phyloP scores from a whole-genome alignment of 1,284 basidiomycete genomes.

The Rhodotorula glutinis region DNA sequence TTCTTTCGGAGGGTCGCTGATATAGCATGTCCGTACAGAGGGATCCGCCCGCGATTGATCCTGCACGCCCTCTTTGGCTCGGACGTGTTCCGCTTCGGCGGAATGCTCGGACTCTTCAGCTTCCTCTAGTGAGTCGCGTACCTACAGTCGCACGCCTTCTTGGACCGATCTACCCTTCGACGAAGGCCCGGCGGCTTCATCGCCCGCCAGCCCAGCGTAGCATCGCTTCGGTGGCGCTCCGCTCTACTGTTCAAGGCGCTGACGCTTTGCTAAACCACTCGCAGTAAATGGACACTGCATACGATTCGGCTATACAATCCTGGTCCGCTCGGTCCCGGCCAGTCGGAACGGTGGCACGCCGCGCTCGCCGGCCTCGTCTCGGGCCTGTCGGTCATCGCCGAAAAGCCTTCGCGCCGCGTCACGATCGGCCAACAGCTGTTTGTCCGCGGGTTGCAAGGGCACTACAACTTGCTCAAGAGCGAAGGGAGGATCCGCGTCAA shows the following conservation, averaged over 20 bases:
- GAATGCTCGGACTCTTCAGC: conserved; percentile 67
- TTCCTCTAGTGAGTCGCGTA: conserved; percentile 32
- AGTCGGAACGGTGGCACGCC: conserved; percentile 72
- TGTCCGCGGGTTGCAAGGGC: conserved; percentile 79
- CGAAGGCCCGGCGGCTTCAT: not conserved
- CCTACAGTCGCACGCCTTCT: not conserved
- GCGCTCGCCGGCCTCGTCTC: conserved; percentile 79
- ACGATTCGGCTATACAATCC: conserved; percentile 67
- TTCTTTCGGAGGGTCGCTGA: not conserved
- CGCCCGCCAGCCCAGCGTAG: too few species aligned
- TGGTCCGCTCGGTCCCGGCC: conserved; percentile 58
- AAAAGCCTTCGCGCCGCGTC: conserved; percentile 65
- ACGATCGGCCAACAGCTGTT: conserved; percentile 88
- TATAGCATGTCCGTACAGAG: conserved; percentile 45
- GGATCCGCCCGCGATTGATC: conserved; percentile 60
- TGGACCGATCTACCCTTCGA: not conserved
- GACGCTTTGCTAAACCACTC: conserved; percentile 44
- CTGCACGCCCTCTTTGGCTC: conserved; percentile 72
- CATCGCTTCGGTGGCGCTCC: too few species aligned
- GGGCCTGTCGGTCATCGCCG: conserved; percentile 73
- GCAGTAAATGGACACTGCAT: conserved; percentile 74
- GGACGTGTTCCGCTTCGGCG: conserved; percentile 75
- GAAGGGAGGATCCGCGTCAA: conserved; percentile 67
- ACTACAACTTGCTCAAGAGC: conserved; percentile 69
- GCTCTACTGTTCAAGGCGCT: not conserved